Conservation (phyloP, 495 filamentous ascomycete genomes). For the Talaromyces liani region DNA sequence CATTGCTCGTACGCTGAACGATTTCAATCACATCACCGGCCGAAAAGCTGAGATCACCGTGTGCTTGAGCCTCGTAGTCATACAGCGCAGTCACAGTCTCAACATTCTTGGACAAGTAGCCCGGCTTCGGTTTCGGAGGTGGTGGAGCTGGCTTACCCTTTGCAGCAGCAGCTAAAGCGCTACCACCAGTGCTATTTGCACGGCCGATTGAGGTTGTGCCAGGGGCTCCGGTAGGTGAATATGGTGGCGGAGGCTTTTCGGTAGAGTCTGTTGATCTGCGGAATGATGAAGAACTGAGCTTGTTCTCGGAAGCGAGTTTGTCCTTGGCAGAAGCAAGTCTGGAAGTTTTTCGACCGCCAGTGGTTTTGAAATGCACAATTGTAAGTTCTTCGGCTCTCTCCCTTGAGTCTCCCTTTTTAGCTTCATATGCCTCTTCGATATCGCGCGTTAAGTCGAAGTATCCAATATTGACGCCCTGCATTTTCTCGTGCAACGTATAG, state of each 20-base stretch:
- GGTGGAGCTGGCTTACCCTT: constrained; percentile 83
- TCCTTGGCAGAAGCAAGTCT: constrained; percentile 17
- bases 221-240: constrained; percentile 37
- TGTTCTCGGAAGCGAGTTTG: constrained; percentile 18
- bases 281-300: constrained; percentile 24
- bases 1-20: constrained; percentile 66
- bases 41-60: constrained; percentile 86
- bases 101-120: constrained; percentile 54
- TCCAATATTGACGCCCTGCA: constrained; percentile 92
- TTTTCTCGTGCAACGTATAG: constrained; percentile 95
- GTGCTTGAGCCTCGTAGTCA: constrained; percentile 93
- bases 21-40: constrained; percentile 92
- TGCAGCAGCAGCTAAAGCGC: constrained; percentile 53
- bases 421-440: constrained; percentile 82
- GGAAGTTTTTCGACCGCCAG: constrained; percentile 41
- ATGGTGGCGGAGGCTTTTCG: constrained; percentile 66
- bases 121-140: constrained; percentile 86
- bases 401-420: constrained; percentile 79
- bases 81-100: constrained; percentile 84
- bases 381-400: constrained; percentile 72
- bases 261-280: constrained; percentile 39
- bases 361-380: constrained; percentile 82
- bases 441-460: constrained; percentile 92
- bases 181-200: constrained; percentile 48
- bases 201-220: constrained; percentile 29